These are phyloP conservation scores for Narthecium ossifragum DNA, from an alignment of 106 monocot species.

Conservation along the genomic window DNA sequence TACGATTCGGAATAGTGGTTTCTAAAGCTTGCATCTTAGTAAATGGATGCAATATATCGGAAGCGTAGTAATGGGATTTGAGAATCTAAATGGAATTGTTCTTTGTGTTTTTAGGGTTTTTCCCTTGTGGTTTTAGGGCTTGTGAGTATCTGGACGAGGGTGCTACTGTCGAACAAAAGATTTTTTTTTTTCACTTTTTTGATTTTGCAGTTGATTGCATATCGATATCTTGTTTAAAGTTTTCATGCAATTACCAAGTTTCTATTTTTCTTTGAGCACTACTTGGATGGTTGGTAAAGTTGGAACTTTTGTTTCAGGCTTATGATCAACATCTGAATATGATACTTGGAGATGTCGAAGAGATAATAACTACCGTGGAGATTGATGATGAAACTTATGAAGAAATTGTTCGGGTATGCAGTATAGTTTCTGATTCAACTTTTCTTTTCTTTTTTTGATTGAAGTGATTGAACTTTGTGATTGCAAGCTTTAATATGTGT, in stretches of 20 bases:
- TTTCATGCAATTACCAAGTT: too few relatives aligned
- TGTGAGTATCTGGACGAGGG: too few relatives aligned
- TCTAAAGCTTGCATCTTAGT: too few relatives aligned
- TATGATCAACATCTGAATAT: constrained; percentile 14
- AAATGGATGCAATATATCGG: too few relatives aligned
- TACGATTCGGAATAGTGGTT: too few relatives aligned
- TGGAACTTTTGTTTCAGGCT: constrained; percentile 5
- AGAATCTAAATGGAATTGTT: too few relatives aligned
- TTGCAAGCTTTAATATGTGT: neutral
- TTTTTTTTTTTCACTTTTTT: neutral
- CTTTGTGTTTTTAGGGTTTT: neutral
- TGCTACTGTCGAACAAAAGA: too few relatives aligned
- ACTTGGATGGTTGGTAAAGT: neutral
- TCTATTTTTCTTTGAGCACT: neutral
- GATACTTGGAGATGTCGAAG: constrained; percentile 14
- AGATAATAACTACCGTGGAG: constrained; percentile 10
- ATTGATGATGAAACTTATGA: constrained; percentile 20
- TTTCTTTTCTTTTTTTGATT: neutral
- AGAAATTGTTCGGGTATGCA: constrained; percentile 9
- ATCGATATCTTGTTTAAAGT: too few relatives aligned
- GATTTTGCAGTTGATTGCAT: too few relatives aligned
- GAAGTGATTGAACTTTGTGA: neutral
- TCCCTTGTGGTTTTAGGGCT: neutral
- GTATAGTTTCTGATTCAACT: neutral
- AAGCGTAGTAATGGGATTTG: too few relatives aligned